phyloP scores from a whole-genome alignment of 2,329 filamentous ascomycete species.

The Colletotrichum trifolii region DNA sequence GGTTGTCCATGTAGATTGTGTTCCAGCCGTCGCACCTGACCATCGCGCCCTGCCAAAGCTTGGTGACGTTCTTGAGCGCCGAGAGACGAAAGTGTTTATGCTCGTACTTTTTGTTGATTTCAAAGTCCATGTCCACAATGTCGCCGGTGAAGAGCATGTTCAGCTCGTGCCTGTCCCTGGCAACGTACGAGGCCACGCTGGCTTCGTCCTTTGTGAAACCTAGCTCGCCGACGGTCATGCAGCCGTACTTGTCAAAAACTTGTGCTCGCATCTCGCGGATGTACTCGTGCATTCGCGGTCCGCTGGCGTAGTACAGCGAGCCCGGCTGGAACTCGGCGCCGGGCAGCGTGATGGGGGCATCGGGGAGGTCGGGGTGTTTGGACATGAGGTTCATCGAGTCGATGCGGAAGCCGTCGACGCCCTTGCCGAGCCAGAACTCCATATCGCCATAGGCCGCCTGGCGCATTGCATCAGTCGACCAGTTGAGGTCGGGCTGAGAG shows the following conservation, averaged over 20 bases:
- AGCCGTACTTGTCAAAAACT: constrained; percentile 60
- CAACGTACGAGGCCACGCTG: constrained; percentile 60
- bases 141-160: constrained; percentile 44
- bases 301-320: constrained; percentile 60
- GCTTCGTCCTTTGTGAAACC: constrained; percentile 57
- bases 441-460: constrained; percentile 70
- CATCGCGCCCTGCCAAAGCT: constrained; percentile 52
- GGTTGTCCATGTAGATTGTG: constrained; percentile 65
- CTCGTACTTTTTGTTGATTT: constrained; percentile 50
- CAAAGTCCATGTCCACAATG: constrained; percentile 49
- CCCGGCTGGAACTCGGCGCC: constrained; percentile 49
- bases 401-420: constrained; percentile 68
- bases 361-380: constrained; percentile 61
- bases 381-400: constrained; percentile 68
- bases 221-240: constrained; percentile 68
- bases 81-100: constrained; percentile 52
- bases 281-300: constrained; percentile 46
- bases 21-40: constrained; percentile 56
- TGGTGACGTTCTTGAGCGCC: constrained; percentile 48
- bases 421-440: constrained; percentile 73
- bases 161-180: constrained; percentile 50
- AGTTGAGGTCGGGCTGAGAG: constrained; percentile 76
- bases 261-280: constrained; percentile 57
- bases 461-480: constrained; percentile 69
- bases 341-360: constrained; percentile 53